Evolutionary conservation across 352 stramenopile genomes (phyloP), one percentile per base, ranked within the genome.

Genomic region (Phytophthora megakarya): DNA sequence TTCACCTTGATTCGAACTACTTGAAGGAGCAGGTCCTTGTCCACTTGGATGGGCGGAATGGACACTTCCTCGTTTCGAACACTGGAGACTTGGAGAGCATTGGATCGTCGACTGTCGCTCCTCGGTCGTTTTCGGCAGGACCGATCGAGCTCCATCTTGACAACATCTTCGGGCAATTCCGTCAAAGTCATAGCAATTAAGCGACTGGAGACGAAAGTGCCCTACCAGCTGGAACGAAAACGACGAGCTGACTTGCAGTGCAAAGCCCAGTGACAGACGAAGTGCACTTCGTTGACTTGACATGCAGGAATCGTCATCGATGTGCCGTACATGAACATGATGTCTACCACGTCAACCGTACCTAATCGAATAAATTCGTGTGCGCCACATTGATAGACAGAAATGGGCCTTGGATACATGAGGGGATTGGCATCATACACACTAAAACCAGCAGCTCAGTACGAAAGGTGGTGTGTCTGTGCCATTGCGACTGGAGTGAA

Each of bases 11-110:
- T 57, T 62, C 72, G 72, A 49, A 80, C 65, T 49, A 80, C 72
- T 35, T 70, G 72, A 26, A 73, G 33, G 35, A 80, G 59, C n/a
- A 80, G 58, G 47, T 80, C 72, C 23, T 75, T 61, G 65, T 80
- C 72, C 32, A 80, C 72, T 40, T 44, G 54, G 45, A 75, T 70
- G 25, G 62, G 54, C n/a, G 62, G 54, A 37, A 70, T 63, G 15
- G 37, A 30, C n/a, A 54, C 47, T 44, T 65, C 61, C 37, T 55
- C 57, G 3, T n/a, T 43, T n/a, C 22, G 53, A 38, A 38, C 30
- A 60, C 47, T 38, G 11, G 21, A 18, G 28, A 18, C 39, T 13
- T 48, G 49, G 16, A 40, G 21, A 3, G 4, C 19, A 26, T 28
- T 43, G 46, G 46, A 40, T 26, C 58, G 57, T 59, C 44, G 44